Evolutionary conservation across 495 filamentous ascomycete genomes (phyloP), one percentile per base, ranked within the genome.

Genomic region (Penicillium diatomitis): DNA sequence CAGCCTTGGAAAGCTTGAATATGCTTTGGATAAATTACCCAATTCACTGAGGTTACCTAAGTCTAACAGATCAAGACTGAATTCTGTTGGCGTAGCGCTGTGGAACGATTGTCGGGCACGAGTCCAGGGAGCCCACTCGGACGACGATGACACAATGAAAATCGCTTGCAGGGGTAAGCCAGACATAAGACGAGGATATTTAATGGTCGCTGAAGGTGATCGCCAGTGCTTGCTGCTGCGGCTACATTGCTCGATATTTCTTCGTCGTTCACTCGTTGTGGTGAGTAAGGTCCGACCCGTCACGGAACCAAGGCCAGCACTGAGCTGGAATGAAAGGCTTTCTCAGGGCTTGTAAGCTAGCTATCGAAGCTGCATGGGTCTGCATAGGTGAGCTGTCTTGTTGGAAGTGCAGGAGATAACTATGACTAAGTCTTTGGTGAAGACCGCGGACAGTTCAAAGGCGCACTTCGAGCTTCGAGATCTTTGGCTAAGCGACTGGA

Each of bases 201-300:
- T 0, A 20, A 20, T 20, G 20, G 20, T 20, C 20, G 20, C 20
- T 20, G 20, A 20, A 20, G 20, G 20, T 20, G 20, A 20, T 89
- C 85, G 53, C 67, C 81, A 29, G 68, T 95, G 50, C 65, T 95
- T 36, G 84, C 82, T 31, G 63, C 75, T 37, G 82, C 81, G 1
- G 29, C 37, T 27, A 28, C 32, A 3, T 10, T 46, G 4, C 32
- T 46, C 8, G 44, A 46, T 8, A 5, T 46, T 32, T 12, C 34
- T 7, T 44, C 41, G 31, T 32, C 41, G 5, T 33, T 11, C 30
- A 34, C 12, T 27, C n/a, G 30, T 8, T 32, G n/a, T 32, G n/a
- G 35, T 39, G 20, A 20, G 20, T 20, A 20, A 20, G 20, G 20
- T 20, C 20, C 20, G 20, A 20, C 20, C 20, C 20, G 20, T 20